A percentile compares a stretch with the other conserved stretches of the same genome.
Conservation (phyloP, 257 asterid genomes). For the Solanum bulbocastanum region DNA sequence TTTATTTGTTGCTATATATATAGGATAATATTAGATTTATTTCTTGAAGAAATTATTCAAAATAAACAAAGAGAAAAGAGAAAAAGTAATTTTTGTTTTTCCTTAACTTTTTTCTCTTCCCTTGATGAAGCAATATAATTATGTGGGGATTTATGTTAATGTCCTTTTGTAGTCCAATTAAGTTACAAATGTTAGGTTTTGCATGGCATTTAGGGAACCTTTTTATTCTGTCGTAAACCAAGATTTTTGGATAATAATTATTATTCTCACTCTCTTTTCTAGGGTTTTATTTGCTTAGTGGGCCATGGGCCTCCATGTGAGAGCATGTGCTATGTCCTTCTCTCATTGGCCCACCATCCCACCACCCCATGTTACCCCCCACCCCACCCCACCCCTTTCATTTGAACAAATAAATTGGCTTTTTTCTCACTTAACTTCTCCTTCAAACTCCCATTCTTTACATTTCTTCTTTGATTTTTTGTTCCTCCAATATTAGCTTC, state of each 20-base stretch:
- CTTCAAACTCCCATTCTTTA: neutral
- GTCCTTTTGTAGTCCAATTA: conserved; percentile 16
- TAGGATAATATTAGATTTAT: neutral
- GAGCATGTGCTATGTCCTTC: conserved; percentile 81
- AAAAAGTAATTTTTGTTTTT: neutral
- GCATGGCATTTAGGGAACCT: conserved; percentile 21
- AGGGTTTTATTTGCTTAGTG: conserved; percentile 43
- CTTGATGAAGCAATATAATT: neutral
- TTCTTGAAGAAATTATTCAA: neutral
- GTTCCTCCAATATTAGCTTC: neutral
- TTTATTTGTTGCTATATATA: neutral
- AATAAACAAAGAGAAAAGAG: neutral
- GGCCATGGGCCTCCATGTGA: conserved; percentile 79
- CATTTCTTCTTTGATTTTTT: neutral
- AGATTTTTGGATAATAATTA: neutral
- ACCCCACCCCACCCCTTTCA: neutral
- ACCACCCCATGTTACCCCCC: neutral
- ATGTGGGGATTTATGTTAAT: conserved; percentile 1
- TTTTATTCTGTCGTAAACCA: conserved; percentile 6
- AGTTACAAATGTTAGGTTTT: conserved; percentile 33
- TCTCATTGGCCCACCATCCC: conserved; percentile 58
- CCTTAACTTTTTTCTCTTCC: neutral
- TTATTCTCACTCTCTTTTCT: neutral
- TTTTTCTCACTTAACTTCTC: conserved; percentile 23
- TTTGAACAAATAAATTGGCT: conserved; percentile 56